Conservation (phyloP, 2,329 filamentous ascomycete genomes). For the Huntiella bhutanensis region DNA sequence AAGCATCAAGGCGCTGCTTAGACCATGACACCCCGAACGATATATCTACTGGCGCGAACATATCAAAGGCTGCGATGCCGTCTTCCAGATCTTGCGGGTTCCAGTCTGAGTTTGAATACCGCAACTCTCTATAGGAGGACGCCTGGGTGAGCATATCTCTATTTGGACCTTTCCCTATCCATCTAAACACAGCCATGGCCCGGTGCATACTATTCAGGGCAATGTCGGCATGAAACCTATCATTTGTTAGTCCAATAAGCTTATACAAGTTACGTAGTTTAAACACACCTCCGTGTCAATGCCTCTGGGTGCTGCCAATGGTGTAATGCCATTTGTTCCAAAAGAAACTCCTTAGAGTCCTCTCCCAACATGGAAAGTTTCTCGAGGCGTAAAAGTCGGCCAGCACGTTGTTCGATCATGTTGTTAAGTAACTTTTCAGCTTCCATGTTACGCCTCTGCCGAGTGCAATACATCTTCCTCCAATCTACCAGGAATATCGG, state of each 20-base stretch:
- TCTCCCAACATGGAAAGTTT: conserved; percentile 56
- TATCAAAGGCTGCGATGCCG: conserved; percentile 65
- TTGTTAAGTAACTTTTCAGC: conserved; percentile 40
- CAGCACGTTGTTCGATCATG: conserved; percentile 51
- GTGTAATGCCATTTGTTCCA: conserved; percentile 41
- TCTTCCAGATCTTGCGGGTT: conserved; percentile 35
- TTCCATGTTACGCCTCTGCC: conserved; percentile 31
- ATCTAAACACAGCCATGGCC: conserved; percentile 57
- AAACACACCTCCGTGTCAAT: conserved; percentile 46
- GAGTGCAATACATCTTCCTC: conserved; percentile 47
- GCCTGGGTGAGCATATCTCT: neutral
- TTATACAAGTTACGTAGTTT: neutral
- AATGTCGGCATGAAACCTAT: conserved; percentile 9
- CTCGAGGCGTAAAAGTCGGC: conserved; percentile 50
- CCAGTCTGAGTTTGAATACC: conserved; percentile 1
- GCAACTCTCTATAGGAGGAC: neutral
- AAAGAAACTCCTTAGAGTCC: conserved; percentile 71
- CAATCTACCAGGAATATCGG: conserved; percentile 45
- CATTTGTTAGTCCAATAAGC: conserved; percentile 1
- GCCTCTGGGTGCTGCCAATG: conserved; percentile 46
- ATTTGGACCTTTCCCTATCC: conserved; percentile 26
- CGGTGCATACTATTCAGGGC: conserved; percentile 47
- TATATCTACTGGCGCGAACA: conserved; percentile 47
- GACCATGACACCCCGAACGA: conserved; percentile 25
- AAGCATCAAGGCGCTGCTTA: conserved; percentile 41